Base-by-base conservation (phyloP, 2,329 filamentous ascomycete species). In the Claviceps citrina region DNA sequence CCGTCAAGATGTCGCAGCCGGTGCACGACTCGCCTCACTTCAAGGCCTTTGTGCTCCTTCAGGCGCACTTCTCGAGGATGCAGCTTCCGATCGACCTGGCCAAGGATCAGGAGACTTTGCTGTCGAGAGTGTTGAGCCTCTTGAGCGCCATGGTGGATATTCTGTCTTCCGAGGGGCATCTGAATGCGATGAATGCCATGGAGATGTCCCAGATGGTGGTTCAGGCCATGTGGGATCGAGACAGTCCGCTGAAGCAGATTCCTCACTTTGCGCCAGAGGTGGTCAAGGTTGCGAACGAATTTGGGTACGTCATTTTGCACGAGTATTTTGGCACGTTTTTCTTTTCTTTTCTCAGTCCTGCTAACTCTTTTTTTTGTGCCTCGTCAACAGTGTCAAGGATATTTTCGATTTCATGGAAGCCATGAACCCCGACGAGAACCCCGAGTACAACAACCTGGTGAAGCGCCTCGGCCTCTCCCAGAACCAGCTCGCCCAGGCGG, bases 131-230 rank as follows among this genome's bases (percentile, higher is more conserved):
- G 1, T 69, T 96, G 41, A 85, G 83, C 54, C 72, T 98, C 9
- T 72, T 98, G 35, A 93, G 84, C 56, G 89, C 91, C 18, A 84
- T 81, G 53, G 91, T 96, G 18, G 91, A 98, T 57, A 86, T 98
- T 13, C 72, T 98, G 27, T 94, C 86, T 8, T 95, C 87, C 1
- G 87, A 98, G 52, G 91, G 89, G 12, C 85, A 95, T 53, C 71
- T 98, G 46, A 98, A 98, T 56, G 89, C 91, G 44, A 93, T 95
- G 80, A 87, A 81, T 52, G 91, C 91, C 22, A 98, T 98, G 89
- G 91, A 98, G 60, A 85, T 98, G 74, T 93, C 84, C 10, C 91
- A 98, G 57, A 98, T 98, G 91, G 84, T 93, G 39, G 87, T 98
- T 3, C 91, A 98, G 63, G 87, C 82, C 37, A 94, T 96, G 84